phyloP scores from a whole-genome alignment of 352 stramenopile genomes.

The Globisporangium nunn region DNA sequence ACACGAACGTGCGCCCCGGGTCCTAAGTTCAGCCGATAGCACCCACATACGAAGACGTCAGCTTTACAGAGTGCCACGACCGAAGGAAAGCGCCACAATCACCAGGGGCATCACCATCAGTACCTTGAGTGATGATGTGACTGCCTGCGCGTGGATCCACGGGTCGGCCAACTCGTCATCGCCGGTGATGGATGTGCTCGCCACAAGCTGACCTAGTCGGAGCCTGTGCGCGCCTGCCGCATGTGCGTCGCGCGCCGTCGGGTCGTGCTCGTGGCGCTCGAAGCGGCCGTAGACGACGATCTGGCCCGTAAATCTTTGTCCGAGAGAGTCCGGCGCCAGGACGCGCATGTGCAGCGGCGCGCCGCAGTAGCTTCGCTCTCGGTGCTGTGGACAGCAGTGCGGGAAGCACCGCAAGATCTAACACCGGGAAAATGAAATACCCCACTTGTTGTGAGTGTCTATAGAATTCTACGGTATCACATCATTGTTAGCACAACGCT shows the following conservation, averaged over 20 bases:
- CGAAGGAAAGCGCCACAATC: too few relatives aligned
- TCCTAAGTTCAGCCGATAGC: neutral
- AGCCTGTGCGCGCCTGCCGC: constrained; percentile 3
- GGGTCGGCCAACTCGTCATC: constrained; percentile 3
- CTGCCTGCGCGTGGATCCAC: neutral
- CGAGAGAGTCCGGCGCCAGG: neutral
- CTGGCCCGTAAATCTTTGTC: neutral
- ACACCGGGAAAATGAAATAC: neutral
- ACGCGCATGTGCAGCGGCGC: constrained; percentile 27
- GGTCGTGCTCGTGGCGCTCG: constrained; percentile 20
- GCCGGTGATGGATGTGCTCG: neutral
- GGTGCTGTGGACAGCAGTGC: constrained; percentile 44
- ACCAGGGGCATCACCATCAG: constrained; percentile 1
- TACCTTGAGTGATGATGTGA: too few relatives aligned
- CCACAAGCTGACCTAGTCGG: constrained; percentile 15
- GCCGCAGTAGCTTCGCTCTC: constrained; percentile 43
- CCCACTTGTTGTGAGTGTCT: too few relatives aligned
- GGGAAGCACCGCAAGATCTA: constrained; percentile 56
- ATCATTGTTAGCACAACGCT: neutral
- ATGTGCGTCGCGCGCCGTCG: constrained; percentile 7
- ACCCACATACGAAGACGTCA: too few relatives aligned
- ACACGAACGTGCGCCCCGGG: constrained; percentile 7
- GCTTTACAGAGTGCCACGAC: too few relatives aligned
- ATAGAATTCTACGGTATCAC: neutral
- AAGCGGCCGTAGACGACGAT: constrained; percentile 31